A percentile compares a stretch with the other conserved stretches of the same genome.
These are phyloP conservation scores for Teratosphaeriaceae sp. DNA, from an alignment of 2,329 filamentous ascomycete genomes.

Conservation along the genomic window DNA sequence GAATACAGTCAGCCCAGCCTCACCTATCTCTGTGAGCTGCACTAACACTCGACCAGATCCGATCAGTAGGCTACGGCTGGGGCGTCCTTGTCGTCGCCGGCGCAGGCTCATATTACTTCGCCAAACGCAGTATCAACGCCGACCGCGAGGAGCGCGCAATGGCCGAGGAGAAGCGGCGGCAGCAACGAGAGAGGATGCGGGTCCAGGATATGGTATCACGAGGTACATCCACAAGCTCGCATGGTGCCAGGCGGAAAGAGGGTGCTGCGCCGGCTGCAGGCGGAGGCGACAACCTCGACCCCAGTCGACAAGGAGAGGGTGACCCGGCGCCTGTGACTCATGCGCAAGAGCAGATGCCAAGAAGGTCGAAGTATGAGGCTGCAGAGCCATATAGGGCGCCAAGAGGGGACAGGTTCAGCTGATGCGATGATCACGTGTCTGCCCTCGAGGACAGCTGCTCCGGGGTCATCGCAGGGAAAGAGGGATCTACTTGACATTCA, in stretches of 20 bases:
- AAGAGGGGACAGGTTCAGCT: constrained; percentile 76
- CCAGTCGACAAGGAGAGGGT: constrained; percentile 12
- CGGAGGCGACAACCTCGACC: constrained; percentile 22
- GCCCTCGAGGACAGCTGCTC: neutral
- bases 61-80: constrained; percentile 67
- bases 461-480: no score
- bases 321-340: constrained; percentile 86
- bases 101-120: constrained; percentile 89
- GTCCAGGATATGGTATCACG: constrained; percentile 14
- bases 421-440: constrained; percentile 7
- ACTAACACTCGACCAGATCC: constrained; percentile 4
- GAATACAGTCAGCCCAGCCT: neutral
- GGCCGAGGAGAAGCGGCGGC: constrained; percentile 56
- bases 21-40: neutral
- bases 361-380: constrained; percentile 90
- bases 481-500: neutral
- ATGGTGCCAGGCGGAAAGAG: constrained; percentile 11
- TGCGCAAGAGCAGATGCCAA: constrained; percentile 59
- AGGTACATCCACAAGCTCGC: constrained; percentile 4
- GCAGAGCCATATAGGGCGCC: constrained; percentile 65
- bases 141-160: constrained; percentile 70
- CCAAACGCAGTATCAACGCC: constrained; percentile 88
- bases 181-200: constrained; percentile 19
- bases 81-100: constrained; percentile 81
- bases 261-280: constrained; percentile 29